Evolutionary conservation across 495 filamentous ascomycete species (phyloP).

Genomic region (Penicillium alfredii): DNA sequence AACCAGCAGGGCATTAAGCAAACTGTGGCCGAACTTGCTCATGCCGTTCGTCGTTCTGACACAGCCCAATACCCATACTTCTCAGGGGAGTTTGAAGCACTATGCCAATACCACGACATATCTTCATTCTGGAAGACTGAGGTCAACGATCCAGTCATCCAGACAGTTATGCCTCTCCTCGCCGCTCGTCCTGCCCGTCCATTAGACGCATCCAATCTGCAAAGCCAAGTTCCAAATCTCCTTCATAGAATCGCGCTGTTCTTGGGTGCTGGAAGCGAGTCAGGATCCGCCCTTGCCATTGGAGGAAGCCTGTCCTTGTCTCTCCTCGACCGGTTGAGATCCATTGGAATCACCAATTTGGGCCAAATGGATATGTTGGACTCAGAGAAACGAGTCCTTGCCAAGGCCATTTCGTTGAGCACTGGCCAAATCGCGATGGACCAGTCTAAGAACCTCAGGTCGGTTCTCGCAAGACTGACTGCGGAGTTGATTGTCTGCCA

Average conservation of each 20-base stretch:
- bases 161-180: constrained; percentile 34
- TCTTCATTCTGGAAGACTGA: constrained; percentile 16
- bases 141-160: constrained; percentile 14
- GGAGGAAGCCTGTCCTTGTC: constrained; percentile 49
- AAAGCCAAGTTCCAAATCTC: constrained; percentile 29
- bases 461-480: constrained; percentile 44
- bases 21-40: constrained; percentile 53
- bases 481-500: constrained; percentile 43
- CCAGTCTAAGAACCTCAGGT: constrained; percentile 41
- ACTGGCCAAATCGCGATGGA: constrained; percentile 42
- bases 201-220: constrained; percentile 26
- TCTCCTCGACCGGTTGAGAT: constrained; percentile 50
- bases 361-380: constrained; percentile 59
- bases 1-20: constrained; percentile 39
- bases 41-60: constrained; percentile 32
- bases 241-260: constrained; percentile 36
- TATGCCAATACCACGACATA: constrained; percentile 58
- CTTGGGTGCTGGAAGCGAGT: constrained; percentile 25
- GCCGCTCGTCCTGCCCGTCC: constrained; percentile 37
- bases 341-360: constrained; percentile 48
- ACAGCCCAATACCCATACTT: constrained; percentile 45
- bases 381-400: constrained; percentile 57
- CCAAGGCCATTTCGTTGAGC: constrained; percentile 45
- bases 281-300: constrained; percentile 35
- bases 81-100: constrained; percentile 55